These are phyloP conservation scores for Xerocomus minutiporus DNA, from an alignment of 1,284 basidiomycete species.

Conservation along the genomic window DNA sequence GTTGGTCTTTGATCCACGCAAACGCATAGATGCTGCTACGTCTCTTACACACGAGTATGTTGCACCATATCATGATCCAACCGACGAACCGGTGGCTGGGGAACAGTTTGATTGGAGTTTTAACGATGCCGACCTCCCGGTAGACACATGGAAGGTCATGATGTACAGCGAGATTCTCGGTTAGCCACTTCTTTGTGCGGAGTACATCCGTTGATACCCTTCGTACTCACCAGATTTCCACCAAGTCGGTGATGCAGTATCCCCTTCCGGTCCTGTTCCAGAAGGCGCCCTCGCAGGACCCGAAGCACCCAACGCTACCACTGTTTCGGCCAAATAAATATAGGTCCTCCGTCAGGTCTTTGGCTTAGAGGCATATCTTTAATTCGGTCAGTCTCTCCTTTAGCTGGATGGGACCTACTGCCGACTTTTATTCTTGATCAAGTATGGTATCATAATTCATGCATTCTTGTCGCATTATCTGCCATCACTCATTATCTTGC, in stretches of 20 bases:
- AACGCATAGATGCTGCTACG: constrained; percentile 91
- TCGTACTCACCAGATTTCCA: constrained; percentile 59
- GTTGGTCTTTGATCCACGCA: constrained; percentile 98
- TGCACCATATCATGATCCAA: constrained; percentile 96
- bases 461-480: constrained; percentile 9
- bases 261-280: constrained; percentile 41
- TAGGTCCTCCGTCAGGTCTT: constrained; percentile 1
- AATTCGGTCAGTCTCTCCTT: constrained; percentile 13
- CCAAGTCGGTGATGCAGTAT: constrained; percentile 56
- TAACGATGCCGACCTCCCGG: constrained; percentile 99
- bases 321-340: constrained; percentile 17
- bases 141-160: constrained; percentile 99
- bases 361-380: constrained; percentile 9
- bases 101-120: constrained; percentile 99
- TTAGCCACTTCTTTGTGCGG: constrained; percentile 36
- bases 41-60: constrained; percentile 95
- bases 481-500: constrained; percentile 4
- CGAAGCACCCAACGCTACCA: constrained; percentile 29
- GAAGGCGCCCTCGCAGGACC: constrained; percentile 65
- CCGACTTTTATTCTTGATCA: constrained; percentile 14
- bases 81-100: constrained; percentile 91
- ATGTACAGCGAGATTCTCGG: constrained; percentile 96
- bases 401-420: not conserved
- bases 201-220: constrained; percentile 7
- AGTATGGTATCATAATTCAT: constrained; percentile 14